phyloP scores from a whole-genome alignment of 169 alveolate species.

The Eimeria brunetti region DNA sequence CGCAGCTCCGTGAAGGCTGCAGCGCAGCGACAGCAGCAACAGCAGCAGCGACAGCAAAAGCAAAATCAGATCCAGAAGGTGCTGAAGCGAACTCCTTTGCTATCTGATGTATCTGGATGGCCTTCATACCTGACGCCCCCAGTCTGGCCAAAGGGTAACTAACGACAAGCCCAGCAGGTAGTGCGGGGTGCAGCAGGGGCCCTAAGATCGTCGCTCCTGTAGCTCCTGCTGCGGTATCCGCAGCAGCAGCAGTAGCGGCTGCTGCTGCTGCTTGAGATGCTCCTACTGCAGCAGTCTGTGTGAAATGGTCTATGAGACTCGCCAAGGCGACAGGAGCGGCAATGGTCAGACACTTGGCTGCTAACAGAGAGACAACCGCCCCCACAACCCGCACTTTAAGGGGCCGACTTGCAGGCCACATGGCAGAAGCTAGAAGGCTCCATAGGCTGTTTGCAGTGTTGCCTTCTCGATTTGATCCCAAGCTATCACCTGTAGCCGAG shows the following conservation, averaged over 20 bases:
- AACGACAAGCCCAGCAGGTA: slow-evolving; percentile 41
- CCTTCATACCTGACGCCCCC: slow-evolving; percentile 66
- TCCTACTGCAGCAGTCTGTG: slow-evolving; percentile 46
- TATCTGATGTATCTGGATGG: background rate
- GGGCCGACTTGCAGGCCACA: slow-evolving; percentile 74
- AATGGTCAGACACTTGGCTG: slow-evolving; percentile 84
- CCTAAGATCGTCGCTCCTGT: background rate
- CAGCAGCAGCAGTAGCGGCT: slow-evolving; percentile 23
- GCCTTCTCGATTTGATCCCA: background rate
- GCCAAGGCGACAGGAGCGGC: slow-evolving; percentile 85
- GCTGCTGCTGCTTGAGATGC: background rate
- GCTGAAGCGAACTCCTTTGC: background rate
- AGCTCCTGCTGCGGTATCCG: slow-evolving; percentile 3
- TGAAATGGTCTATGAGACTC: slow-evolving; percentile 79
- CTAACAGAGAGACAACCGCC: slow-evolving; percentile 43
- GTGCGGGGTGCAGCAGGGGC: slow-evolving; percentile 18
- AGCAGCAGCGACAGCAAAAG: background rate
- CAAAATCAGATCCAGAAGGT: background rate
- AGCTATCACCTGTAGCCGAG: background rate
- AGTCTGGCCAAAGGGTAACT: slow-evolving; percentile 73
- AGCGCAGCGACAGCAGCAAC: slow-evolving; percentile 6
- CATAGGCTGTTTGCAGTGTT: background rate
- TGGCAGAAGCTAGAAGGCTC: slow-evolving; percentile 40
- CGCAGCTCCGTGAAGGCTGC: slow-evolving; percentile 85
- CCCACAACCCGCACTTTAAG: slow-evolving; percentile 51